These are phyloP conservation scores for Fonsecaea pedrosoi DNA, from an alignment of 2,329 filamentous ascomycete species.

Conservation along the genomic window DNA sequence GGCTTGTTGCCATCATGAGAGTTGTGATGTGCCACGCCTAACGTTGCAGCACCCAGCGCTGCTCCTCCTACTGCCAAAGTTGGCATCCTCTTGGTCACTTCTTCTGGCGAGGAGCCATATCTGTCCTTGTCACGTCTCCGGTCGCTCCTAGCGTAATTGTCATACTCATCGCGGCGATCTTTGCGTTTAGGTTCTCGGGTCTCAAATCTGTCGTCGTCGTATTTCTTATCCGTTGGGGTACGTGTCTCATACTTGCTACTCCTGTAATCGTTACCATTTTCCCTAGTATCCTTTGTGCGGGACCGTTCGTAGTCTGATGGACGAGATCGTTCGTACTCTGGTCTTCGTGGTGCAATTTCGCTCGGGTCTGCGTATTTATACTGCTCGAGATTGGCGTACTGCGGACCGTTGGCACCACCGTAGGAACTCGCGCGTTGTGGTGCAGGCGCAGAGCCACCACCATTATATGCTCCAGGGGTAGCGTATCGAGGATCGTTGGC, in stretches of 20 bases:
- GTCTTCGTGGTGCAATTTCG: slow-evolving; percentile 26
- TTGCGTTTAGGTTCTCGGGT: slow-evolving; percentile 34
- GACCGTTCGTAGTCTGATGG: slow-evolving; percentile 28
- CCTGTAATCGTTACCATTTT: slow-evolving; percentile 37
- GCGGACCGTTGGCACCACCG: slow-evolving; percentile 37
- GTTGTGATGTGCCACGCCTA: slow-evolving; percentile 45
- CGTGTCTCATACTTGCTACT: slow-evolving; percentile 20
- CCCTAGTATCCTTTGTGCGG: slow-evolving; percentile 12
- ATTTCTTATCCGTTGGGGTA: slow-evolving; percentile 19
- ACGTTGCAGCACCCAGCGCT: slow-evolving; percentile 49
- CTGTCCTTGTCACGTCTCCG: slow-evolving; percentile 25
- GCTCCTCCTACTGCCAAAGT: slow-evolving; percentile 42
- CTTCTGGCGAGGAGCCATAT: slow-evolving; percentile 30
- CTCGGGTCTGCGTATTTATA: slow-evolving; percentile 42
- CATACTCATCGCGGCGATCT: slow-evolving; percentile 30
- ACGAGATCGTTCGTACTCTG: slow-evolving; percentile 29
- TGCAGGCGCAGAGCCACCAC: slow-evolving; percentile 17
- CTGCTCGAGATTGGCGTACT: slow-evolving; percentile 44
- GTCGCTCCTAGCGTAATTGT: slow-evolving; percentile 4
- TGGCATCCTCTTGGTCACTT: slow-evolving; percentile 38
- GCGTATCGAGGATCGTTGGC: slow-evolving; percentile 52
- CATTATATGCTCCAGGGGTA: slow-evolving; percentile 44
- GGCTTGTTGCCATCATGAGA: slow-evolving; percentile 54
- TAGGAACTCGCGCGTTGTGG: slow-evolving; percentile 39
- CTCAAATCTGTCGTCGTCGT: slow-evolving; percentile 29